Conservation (phyloP, 2,329 filamentous ascomycete species). For the Fusarium guadeloupense region DNA sequence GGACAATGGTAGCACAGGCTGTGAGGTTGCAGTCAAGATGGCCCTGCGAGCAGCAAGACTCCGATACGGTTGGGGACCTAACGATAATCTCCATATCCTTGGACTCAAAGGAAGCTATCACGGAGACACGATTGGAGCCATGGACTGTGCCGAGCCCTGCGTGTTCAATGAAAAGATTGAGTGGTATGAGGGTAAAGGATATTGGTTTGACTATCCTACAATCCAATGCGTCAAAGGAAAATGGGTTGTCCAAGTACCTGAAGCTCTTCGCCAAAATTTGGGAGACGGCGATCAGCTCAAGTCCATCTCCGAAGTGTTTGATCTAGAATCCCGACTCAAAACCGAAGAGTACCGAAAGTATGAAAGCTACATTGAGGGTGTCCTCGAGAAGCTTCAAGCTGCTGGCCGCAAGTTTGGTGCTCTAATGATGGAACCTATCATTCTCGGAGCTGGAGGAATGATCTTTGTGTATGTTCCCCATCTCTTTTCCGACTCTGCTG, state of each 20-base stretch:
- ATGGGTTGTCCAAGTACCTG: constrained; percentile 71
- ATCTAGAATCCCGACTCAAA: constrained; percentile 59
- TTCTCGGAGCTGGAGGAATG: constrained; percentile 88
- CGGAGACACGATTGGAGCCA: constrained; percentile 87
- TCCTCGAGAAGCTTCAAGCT: constrained; percentile 60
- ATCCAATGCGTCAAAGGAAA: constrained; percentile 71
- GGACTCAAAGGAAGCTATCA: constrained; percentile 85
- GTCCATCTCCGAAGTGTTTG: constrained; percentile 67
- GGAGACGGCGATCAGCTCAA: constrained; percentile 56
- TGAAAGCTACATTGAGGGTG: constrained; percentile 64
- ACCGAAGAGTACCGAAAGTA: constrained; percentile 63
- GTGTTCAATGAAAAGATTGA: constrained; percentile 84
- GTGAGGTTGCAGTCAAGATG: constrained; percentile 89
- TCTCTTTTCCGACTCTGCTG: constrained; percentile 1
- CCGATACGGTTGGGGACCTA: constrained; percentile 72
- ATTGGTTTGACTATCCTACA: constrained; percentile 83
- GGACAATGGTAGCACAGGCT: constrained; percentile 84
- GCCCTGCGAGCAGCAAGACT: constrained; percentile 73
- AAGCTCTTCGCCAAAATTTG: constrained; percentile 56
- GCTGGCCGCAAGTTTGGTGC: constrained; percentile 77
- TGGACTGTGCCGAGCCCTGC: constrained; percentile 84
- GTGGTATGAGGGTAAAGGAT: constrained; percentile 82
- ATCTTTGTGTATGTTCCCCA: constrained; percentile 70
- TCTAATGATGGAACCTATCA: constrained; percentile 80
- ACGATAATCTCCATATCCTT: constrained; percentile 70